Evolutionary conservation across 225 moss, liverwort and hornwort genomes (phyloP).

Genomic region (Marchantia polymorpha): DNA sequence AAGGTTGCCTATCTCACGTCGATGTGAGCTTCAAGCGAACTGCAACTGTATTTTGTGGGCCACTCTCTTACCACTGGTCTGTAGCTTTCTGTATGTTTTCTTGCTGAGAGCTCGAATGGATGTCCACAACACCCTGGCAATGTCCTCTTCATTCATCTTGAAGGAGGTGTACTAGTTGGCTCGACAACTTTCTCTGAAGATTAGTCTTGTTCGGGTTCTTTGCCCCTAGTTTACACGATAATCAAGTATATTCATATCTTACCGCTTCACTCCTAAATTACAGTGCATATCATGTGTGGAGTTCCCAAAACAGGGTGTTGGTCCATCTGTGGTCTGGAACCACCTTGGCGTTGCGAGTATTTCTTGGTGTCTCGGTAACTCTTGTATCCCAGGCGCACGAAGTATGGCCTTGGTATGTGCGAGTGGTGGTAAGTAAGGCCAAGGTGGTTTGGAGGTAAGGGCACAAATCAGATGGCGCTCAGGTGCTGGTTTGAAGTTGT

Average conservation of each 20-base stretch:
- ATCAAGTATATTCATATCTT: background rate
- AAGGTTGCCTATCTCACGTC: constrained; percentile 12
- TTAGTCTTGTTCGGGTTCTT: background rate
- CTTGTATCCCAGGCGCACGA: constrained; percentile 4
- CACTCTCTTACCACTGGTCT: too few species aligned
- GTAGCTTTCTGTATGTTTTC: background rate
- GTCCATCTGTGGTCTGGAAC: constrained; percentile 4
- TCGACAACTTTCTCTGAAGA: background rate
- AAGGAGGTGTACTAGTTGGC: background rate
- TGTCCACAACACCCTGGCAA: background rate
- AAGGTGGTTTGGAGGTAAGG: constrained; percentile 12
- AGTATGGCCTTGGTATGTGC: background rate
- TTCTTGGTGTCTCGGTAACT: constrained; percentile 4
- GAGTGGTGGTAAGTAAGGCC: background rate
- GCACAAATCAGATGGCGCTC: background rate
- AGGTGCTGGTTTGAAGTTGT: background rate
- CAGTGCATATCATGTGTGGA: background rate
- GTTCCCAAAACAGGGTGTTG: constrained; percentile 7
- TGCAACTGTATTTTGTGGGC: background rate
- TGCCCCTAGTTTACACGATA: background rate
- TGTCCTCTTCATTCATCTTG: background rate
- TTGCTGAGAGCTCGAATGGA: background rate
- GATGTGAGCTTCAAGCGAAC: constrained; percentile 1
- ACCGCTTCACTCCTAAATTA: constrained; percentile 14
- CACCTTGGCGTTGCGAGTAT: constrained; percentile 1